Base-by-base conservation (phyloP, 768 basidiomycete genomes). In the Trametes villosa region DNA sequence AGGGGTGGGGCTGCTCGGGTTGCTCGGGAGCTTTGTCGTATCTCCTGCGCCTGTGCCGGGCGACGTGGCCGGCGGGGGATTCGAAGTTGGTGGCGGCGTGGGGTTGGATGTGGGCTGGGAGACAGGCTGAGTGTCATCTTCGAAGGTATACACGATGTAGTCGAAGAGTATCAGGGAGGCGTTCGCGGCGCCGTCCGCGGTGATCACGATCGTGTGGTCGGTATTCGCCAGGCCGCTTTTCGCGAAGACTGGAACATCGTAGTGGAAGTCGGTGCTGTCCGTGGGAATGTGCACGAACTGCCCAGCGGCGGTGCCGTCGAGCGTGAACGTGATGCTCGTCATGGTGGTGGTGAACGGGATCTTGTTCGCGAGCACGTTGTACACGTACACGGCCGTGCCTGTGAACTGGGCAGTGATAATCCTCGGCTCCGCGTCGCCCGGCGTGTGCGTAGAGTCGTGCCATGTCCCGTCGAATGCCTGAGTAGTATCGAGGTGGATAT, bases 381-480 rank as follows among this genome's bases (percentile, higher is more conserved):
- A 64, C 17, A 64, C 58, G 24, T 54, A 64, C 18, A 64, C 40
- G 4, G 62, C 57, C 8, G 62, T 64, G 26, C 62, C 62, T 27
- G 46, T 38, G 41, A 52, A 57, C 6, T 36, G 24, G 11, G 46
- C 55, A 27, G 45, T 48, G 34, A 57, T 57, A 20, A 34, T 20
- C 18, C 36, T 30, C n/a, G 55, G 45, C 20, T 41, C 38, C 2
- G 56, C 20, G n/a, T 58, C 51, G 22, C 46, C 46, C 4, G 61
- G 58, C 7, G 40, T 31, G 45, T 53, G 40, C 15, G 65, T 66
- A 4, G 51, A 18, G 40, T 63, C 65, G 52, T 66, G 65, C 65
- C 65, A 66, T 9, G 65, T 53, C 11, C 52, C 58, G 45, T 60
- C 50, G 48, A 57, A 60, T 15, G 49, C 33, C 12, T 53, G 49